These are phyloP conservation scores for Wallacemonas collosoma DNA, from an alignment of 208 protist species.

Conservation along the genomic window DNA sequence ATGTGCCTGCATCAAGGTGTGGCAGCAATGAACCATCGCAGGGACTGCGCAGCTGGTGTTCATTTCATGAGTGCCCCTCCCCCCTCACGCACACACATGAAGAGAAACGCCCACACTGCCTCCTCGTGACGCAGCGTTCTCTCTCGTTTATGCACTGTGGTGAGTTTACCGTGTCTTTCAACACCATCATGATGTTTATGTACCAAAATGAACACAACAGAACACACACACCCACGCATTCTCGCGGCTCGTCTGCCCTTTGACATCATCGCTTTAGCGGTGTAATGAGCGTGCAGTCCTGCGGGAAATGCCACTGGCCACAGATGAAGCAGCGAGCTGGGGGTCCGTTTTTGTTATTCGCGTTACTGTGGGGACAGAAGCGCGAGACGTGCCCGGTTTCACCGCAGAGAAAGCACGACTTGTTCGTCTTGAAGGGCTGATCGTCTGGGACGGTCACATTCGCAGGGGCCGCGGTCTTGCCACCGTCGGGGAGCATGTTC, in stretches of 20 bases:
- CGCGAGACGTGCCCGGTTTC: conserved; percentile 73
- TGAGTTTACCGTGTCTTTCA: too few relatives aligned
- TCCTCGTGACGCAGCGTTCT: too few relatives aligned
- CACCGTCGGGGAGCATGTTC: conserved; percentile 28
- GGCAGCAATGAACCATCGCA: too few relatives aligned
- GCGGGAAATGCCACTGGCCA: conserved; percentile 86
- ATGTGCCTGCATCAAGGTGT: too few relatives aligned
- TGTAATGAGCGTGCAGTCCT: conserved; percentile 60
- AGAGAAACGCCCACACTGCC: too few relatives aligned
- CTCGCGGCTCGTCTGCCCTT: neutral
- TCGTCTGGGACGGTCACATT: conserved; percentile 24
- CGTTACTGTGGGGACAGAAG: conserved; percentile 69
- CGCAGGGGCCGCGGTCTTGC: conserved; percentile 13
- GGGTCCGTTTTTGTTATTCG: conserved; percentile 59
- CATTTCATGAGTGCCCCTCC: too few relatives aligned
- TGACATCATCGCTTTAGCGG: conserved; percentile 31
- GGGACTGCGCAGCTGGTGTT: too few relatives aligned
- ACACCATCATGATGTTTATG: too few relatives aligned
- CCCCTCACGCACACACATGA: too few relatives aligned
- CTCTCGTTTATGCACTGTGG: too few relatives aligned
- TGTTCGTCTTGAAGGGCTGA: conserved; percentile 66
- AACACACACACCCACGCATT: too few relatives aligned
- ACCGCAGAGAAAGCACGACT: conserved; percentile 80
- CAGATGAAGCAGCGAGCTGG: conserved; percentile 86
- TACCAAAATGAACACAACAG: too few relatives aligned